Evolutionary conservation across 1,284 basidiomycete species (phyloP).

Genomic region (Phylloboletellus chloephorus): DNA sequence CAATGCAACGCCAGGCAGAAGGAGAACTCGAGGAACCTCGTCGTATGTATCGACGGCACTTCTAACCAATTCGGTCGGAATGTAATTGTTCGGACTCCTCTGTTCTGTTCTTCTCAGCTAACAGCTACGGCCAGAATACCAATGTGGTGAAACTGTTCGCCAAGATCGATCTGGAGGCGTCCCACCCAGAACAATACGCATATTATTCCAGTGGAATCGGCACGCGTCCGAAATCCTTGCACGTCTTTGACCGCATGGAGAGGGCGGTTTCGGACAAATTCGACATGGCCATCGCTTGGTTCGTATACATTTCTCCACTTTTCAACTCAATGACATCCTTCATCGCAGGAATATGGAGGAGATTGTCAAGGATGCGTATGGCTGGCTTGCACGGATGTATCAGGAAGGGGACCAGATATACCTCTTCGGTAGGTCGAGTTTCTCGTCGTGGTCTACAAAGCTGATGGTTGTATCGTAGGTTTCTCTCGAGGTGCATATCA

Average conservation of each 20-base stretch:
- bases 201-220: slow-evolving; percentile 40
- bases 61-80: slow-evolving; percentile 28
- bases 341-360: slow-evolving; percentile 24
- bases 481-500: slow-evolving; percentile 46
- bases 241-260: slow-evolving; percentile 18
- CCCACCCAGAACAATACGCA: slow-evolving; percentile 21
- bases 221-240: slow-evolving; percentile 26
- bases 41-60: slow-evolving; percentile 30
- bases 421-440: slow-evolving; percentile 34
- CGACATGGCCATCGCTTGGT: slow-evolving; percentile 30
- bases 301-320: background rate
- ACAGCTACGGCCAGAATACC: slow-evolving; percentile 28
- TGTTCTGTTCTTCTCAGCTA: background rate
- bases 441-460: background rate
- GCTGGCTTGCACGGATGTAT: slow-evolving; percentile 38
- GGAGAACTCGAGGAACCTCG: slow-evolving; percentile 20
- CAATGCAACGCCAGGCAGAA: slow-evolving; percentile 12
- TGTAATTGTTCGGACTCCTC: slow-evolving; percentile 6
- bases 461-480: slow-evolving; percentile 22
- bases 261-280: slow-evolving; percentile 17
- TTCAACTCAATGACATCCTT: background rate
- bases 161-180: slow-evolving; percentile 20
- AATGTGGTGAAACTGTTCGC: slow-evolving; percentile 34
- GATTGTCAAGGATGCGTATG: slow-evolving; percentile 34
- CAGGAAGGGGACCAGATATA: slow-evolving; percentile 37